phyloP scores from a whole-genome alignment of 768 basidiomycete species.

The Lactarius hatsudake region DNA sequence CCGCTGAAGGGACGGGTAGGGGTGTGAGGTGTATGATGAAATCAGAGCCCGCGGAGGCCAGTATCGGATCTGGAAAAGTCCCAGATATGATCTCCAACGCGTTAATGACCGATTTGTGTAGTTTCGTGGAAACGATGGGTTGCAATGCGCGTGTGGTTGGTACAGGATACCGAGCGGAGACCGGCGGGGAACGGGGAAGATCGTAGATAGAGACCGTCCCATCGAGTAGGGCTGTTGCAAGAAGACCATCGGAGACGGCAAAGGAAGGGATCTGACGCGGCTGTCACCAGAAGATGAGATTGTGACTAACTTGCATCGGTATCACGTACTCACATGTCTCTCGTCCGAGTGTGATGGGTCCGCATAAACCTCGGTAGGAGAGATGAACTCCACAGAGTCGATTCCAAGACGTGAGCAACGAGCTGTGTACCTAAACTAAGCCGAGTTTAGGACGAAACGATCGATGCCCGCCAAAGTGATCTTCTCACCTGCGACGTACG shows the following conservation, averaged over 20 bases:
- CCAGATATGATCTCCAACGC: constrained; percentile 23
- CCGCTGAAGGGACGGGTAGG: constrained; percentile 1
- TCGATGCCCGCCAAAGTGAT: not conserved
- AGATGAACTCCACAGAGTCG: constrained; percentile 19
- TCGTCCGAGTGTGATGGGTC: constrained; percentile 26
- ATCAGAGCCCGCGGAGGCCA: constrained; percentile 27
- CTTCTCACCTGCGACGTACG: constrained; percentile 20
- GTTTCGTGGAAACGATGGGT: constrained; percentile 12
- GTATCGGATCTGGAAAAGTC: constrained; percentile 2
- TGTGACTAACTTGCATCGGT: constrained; percentile 2
- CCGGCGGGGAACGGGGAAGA: constrained; percentile 6
- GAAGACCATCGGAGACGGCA: constrained; percentile 15
- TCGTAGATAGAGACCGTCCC: constrained; percentile 25
- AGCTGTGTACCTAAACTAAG: constrained; percentile 22
- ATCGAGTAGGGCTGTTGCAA: constrained; percentile 26
- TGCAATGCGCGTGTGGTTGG: constrained; percentile 9
- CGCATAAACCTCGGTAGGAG: constrained; percentile 23
- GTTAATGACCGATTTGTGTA: constrained; percentile 26
- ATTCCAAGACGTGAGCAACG: constrained; percentile 20
- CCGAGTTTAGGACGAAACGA: not conserved
- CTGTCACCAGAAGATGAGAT: constrained; percentile 8
- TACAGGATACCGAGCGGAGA: constrained; percentile 8
- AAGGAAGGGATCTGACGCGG: constrained; percentile 27
- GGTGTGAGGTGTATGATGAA: constrained; percentile 24
- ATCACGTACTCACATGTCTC: constrained; percentile 22